These are phyloP conservation scores for Saccharomycopsis sp. DNA, from an alignment of 805 yeast species.

Conservation along the genomic window DNA sequence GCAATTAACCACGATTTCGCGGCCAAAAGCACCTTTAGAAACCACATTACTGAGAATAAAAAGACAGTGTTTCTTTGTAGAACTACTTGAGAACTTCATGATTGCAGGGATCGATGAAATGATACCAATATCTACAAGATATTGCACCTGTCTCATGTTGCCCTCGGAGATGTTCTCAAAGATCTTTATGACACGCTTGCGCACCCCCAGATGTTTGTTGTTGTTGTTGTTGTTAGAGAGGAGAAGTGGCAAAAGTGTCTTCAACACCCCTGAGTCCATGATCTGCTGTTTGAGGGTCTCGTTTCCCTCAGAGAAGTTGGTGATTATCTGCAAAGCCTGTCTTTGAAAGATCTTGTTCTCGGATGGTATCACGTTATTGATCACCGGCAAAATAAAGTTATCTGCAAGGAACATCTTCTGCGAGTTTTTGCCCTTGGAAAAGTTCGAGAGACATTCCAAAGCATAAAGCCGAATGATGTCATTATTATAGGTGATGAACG, in stretches of 20 bases:
- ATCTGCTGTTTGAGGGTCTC: conserved; percentile 12
- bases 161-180: conserved; percentile 16
- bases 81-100: conserved; percentile 17
- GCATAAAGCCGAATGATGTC: conserved; percentile 18
- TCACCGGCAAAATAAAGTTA: conserved; percentile 18
- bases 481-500: conserved; percentile 19
- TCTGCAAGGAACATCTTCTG: conserved; percentile 20
- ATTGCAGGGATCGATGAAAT: conserved; percentile 16
- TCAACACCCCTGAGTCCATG: conserved; percentile 17
- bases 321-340: conserved; percentile 20
- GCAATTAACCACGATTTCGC: conserved; percentile 18
- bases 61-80: conserved; percentile 19
- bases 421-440: conserved; percentile 20
- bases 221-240: not conserved
- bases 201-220: conserved; percentile 2
- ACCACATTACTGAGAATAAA: conserved; percentile 19
- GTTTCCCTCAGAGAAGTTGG: conserved; percentile 20
- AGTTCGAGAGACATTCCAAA: conserved; percentile 17
- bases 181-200: conserved; percentile 16
- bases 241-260: conserved; percentile 12
- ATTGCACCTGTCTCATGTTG: conserved; percentile 10
- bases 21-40: conserved; percentile 13
- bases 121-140: conserved; percentile 18
- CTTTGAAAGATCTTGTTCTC: conserved; percentile 17
- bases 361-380: conserved; percentile 14